These are phyloP conservation scores for Wickerhamiella dianesei DNA, from an alignment of 805 yeast species.

Conservation along the genomic window DNA sequence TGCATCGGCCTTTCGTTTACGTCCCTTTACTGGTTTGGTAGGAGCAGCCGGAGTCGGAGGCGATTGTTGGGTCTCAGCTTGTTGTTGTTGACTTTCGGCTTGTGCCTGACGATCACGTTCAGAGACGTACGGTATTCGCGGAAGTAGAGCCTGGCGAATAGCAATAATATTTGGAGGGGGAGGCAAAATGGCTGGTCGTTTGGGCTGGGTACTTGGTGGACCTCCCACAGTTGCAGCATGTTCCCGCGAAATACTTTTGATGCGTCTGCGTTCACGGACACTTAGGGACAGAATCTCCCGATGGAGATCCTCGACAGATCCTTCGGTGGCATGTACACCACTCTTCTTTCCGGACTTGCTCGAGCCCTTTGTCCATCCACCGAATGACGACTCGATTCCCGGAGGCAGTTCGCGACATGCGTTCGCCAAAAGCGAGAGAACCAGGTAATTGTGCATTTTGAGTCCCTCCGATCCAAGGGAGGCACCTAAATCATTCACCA, in stretches of 20 bases:
- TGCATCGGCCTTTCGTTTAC: neutral
- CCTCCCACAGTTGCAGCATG: slow-evolving; percentile 27
- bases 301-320: slow-evolving; percentile 62
- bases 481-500: slow-evolving; percentile 44
- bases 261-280: slow-evolving; percentile 67
- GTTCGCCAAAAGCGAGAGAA: slow-evolving; percentile 73
- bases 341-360: slow-evolving; percentile 34
- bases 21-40: neutral
- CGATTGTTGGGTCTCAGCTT: neutral
- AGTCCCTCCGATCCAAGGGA: slow-evolving; percentile 36
- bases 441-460: slow-evolving; percentile 67
- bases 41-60: neutral
- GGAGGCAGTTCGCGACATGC: slow-evolving; percentile 63
- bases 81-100: neutral
- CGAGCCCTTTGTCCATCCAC: slow-evolving; percentile 24
- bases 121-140: slow-evolving; percentile 58
- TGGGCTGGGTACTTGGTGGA: neutral
- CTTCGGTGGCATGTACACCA: slow-evolving; percentile 25
- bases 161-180: slow-evolving; percentile 23
- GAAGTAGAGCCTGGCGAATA: slow-evolving; percentile 43
- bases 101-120: neutral
- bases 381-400: slow-evolving; percentile 32
- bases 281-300: slow-evolving; percentile 79
- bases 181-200: slow-evolving; percentile 19
- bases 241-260: slow-evolving; percentile 71